Evolutionary conservation across 1,284 basidiomycete genomes (phyloP), one percentile per base, ranked within the genome.

Genomic region (Porogramme epimiltina): DNA sequence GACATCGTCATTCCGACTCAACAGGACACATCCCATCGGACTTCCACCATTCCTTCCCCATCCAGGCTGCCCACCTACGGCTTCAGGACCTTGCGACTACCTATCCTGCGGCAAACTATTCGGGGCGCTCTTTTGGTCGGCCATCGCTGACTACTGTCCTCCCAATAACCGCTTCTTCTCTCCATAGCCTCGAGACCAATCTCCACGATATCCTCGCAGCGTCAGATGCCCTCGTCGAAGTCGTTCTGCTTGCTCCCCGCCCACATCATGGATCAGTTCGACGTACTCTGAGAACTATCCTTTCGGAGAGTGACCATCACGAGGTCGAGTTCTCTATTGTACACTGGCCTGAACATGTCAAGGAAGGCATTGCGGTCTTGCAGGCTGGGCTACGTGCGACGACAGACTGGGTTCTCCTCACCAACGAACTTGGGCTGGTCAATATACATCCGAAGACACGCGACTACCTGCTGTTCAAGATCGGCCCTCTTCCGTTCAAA

Each of bases 371-470:
- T 13, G 74, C 69, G 24, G 51, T 71, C 11, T 55, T 81, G 5
- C 64, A 66, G 37, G 64, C 68, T 26, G 68, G 73, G 26, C 60
- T 67, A 4, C 71, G 71, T 18, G 65, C 73, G 9, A 67, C 72
- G 8, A 75, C 79, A 1, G 72, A 76, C 18, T 80, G 78, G 74
- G 61, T 81, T 6, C 71, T 87, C 19, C 47, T 87, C 11, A 66
- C 86, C 40, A 78, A 80, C 40, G 70, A 76, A 38, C 52, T 65
- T 33, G 79, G 73, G 3, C 56, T 85, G 8, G 18, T 58, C 2
- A 47, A 60, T 5, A 40, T 76, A 19, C 63, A 66, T 45, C 52
- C 60, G 18, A 57, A 61, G 4, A 70, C 70, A 10, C 69, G 66
- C 51, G 50, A 67, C 2, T 61, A 66, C 45, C 70, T 83, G 4